Conservation (phyloP, 129 eudicot species). For the Chrysanthemum seticuspe region DNA sequence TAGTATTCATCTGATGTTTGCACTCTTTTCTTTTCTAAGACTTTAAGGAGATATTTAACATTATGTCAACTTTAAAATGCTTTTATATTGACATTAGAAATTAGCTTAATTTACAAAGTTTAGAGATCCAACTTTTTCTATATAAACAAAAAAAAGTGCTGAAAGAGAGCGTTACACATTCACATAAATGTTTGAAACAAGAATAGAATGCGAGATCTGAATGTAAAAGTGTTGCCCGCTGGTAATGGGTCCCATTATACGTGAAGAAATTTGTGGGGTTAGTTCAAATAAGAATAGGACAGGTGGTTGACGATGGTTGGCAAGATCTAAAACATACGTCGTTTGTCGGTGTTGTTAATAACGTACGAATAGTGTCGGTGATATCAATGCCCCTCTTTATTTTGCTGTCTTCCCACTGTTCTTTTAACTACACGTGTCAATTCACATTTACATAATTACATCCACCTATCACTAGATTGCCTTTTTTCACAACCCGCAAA, state of each 20-base stretch:
- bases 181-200: too few species aligned
- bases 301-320: conserved; percentile 5
- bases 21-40: too few species aligned
- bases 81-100: too few species aligned
- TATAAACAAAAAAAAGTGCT: too few species aligned
- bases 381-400: conserved; percentile 17
- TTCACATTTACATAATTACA: background rate
- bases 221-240: background rate
- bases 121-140: too few species aligned
- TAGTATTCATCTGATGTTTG: too few species aligned
- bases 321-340: background rate
- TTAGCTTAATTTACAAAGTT: too few species aligned
- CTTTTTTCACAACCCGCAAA: background rate
- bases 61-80: too few species aligned
- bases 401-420: background rate
- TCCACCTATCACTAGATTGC: background rate
- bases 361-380: conserved; percentile 30
- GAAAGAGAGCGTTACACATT: too few species aligned
- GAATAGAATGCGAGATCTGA: too few species aligned
- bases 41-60: too few species aligned
- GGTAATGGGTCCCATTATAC: background rate
- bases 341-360: conserved; percentile 22
- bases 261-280: conserved; percentile 2
- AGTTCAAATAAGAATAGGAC: background rate
- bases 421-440: background rate